phyloP scores from a whole-genome alignment of 805 yeast genomes.

The Kazachstania taianensis region DNA sequence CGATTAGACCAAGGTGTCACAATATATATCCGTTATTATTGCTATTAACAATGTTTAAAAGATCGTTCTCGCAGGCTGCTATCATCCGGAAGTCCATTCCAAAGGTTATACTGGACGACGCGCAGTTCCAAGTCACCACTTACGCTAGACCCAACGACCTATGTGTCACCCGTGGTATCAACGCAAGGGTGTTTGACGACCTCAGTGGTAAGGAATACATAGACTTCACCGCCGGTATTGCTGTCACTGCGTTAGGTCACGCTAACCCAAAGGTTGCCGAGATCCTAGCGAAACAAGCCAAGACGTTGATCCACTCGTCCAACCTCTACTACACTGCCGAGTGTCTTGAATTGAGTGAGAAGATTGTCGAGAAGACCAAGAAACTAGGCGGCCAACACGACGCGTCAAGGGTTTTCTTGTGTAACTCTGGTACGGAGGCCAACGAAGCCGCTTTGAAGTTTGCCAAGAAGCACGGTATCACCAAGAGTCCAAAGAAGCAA shows the following conservation, averaged over 20 bases:
- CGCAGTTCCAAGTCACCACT: slow-evolving; percentile 49
- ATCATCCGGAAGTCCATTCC: slow-evolving; percentile 6
- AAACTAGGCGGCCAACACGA: slow-evolving; percentile 68
- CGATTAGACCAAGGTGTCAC: slow-evolving; percentile 1
- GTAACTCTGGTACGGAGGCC: slow-evolving; percentile 71
- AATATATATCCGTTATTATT: not conserved
- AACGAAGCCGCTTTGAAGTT: slow-evolving; percentile 73
- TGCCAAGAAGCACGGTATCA: slow-evolving; percentile 70
- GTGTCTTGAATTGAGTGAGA: slow-evolving; percentile 68
- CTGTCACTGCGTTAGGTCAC: slow-evolving; percentile 93
- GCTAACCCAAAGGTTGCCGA: slow-evolving; percentile 64
- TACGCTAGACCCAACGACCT: slow-evolving; percentile 65
- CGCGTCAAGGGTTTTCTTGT: slow-evolving; percentile 65
- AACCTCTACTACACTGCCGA: slow-evolving; percentile 78
- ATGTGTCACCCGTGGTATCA: slow-evolving; percentile 71
- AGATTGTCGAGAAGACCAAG: slow-evolving; percentile 58
- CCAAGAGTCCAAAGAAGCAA: slow-evolving; percentile 41
- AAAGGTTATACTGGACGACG: slow-evolving; percentile 6
- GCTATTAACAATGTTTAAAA: slow-evolving; percentile 12
- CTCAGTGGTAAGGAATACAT: slow-evolving; percentile 66
- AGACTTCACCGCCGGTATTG: slow-evolving; percentile 93
- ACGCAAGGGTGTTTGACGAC: slow-evolving; percentile 67
- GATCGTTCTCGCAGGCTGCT: slow-evolving; percentile 10
- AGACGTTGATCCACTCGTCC: slow-evolving; percentile 68
- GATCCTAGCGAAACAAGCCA: slow-evolving; percentile 62